phyloP scores from a whole-genome alignment of 192 early-diverging fungal genomes.

The Chytriomyces confervae region DNA sequence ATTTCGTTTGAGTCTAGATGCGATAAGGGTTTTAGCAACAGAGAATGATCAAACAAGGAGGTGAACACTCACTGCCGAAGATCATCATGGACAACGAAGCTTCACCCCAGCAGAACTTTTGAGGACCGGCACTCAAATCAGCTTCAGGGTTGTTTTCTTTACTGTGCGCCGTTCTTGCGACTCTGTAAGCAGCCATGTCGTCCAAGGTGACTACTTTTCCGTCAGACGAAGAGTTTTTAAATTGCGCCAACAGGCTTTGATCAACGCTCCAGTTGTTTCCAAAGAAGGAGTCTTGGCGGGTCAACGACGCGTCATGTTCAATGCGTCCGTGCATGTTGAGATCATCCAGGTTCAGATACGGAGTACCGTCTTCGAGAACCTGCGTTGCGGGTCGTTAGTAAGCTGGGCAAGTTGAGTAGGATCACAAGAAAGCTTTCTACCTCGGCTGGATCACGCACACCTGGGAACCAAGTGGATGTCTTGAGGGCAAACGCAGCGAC shows the following conservation, averaged over 20 bases:
- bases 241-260: conserved; percentile 22
- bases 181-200: conserved; percentile 33
- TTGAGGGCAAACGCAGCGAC: conserved; percentile 6
- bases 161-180: conserved; percentile 26
- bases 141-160: conserved; percentile 32
- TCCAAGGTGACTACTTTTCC: conserved; percentile 23
- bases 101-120: background rate
- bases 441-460: background rate
- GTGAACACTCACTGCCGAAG: background rate
- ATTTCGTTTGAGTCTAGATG: background rate
- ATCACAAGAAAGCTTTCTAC: too few species aligned
- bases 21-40: background rate
- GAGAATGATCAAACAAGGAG: background rate
- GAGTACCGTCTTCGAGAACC: conserved; percentile 12
- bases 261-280: conserved; percentile 38
- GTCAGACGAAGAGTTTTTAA: conserved; percentile 36
- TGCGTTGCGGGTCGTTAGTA: background rate
- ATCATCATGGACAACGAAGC: conserved; percentile 5
- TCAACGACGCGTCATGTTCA: conserved; percentile 48
- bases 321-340: conserved; percentile 30
- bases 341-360: background rate
- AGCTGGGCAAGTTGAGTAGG: background rate
- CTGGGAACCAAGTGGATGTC: background rate
- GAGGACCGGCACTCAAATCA: background rate
- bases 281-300: conserved; percentile 32